Base-by-base conservation (phyloP, 306 rosid genomes). In the Vigna unguiculata region DNA sequence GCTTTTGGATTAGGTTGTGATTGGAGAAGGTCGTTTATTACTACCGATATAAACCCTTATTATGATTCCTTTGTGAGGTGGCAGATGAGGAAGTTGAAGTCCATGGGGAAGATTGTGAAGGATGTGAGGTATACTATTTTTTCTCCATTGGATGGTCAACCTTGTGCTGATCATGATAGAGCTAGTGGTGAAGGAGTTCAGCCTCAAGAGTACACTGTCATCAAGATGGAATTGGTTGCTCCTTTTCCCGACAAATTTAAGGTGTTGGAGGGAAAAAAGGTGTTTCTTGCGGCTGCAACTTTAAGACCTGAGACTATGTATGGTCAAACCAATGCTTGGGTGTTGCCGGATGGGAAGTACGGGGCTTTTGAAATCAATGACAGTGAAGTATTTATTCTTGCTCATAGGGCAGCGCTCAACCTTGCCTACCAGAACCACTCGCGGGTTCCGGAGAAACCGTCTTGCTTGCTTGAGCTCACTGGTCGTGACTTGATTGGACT, bases 321-420 rank as follows among this genome's bases (percentile, higher is more conserved):
- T 60, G 98, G 98, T 14, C 98, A 94, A 83, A 94, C 98, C 38
- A 92, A 94, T 86, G 96, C 96, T 21, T 94, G 98, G 98, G 97
- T 92, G 41, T 83, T 92, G 53, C 98, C 98, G 40, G 98, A 92
- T 4, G 98, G 98, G 36, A 85, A 87, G 41, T 94, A 94, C 70
- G 98, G 98, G 36, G 98, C 97, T 6, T 94, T 82, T 62, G 98
- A 94, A 79, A 83, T 94, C 47, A 92, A 86, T 48, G 95, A 92
- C 38, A 89, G 81, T 2, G 98, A 94, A 60, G 97, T 94, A 1
- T 86, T 87, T 61, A 79, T 94, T 83, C 63, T 86, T 20, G 81
- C 98, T 0, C 69, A 85, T 8, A 83, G 93, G 82, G 96, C 98
- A 0, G 98, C 98, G 3, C 95, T 90, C 72, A 94, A 92, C 77